phyloP scores from a whole-genome alignment of 495 filamentous ascomycete genomes.

The Delitschia confertaspora region DNA sequence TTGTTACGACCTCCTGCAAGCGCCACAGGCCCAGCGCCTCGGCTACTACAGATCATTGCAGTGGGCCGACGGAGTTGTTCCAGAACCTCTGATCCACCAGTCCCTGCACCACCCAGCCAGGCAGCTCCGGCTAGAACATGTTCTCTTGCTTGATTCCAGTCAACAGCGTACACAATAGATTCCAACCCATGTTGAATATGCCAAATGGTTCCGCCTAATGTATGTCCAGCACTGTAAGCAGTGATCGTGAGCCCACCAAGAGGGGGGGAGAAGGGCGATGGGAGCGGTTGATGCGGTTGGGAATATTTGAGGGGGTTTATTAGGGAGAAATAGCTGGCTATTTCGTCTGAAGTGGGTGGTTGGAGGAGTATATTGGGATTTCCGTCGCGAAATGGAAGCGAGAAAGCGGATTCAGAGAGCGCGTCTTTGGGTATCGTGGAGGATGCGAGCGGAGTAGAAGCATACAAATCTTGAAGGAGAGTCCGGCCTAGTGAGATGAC shows the following conservation, averaged over 20 bases:
- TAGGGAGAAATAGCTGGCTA: conserved; percentile 80
- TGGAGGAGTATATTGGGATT: conserved; percentile 60
- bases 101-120: conserved; percentile 77
- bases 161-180: conserved; percentile 92
- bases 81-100: conserved; percentile 78
- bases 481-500: conserved; percentile 89
- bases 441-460: conserved; percentile 75
- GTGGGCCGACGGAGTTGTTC: conserved; percentile 90
- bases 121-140: conserved; percentile 88
- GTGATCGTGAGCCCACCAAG: conserved; percentile 90
- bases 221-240: conserved; percentile 93
- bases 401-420: conserved; percentile 55
- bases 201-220: conserved; percentile 95
- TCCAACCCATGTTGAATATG: conserved; percentile 96
- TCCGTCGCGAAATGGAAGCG: conserved; percentile 28
- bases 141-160: conserved; percentile 94
- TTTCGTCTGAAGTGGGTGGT: conserved; percentile 76
- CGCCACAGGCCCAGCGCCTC: conserved; percentile 64
- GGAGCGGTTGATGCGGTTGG: conserved; percentile 79
- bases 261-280: conserved; percentile 78
- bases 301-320: conserved; percentile 95
- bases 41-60: conserved; percentile 80
- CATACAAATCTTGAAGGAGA: conserved; percentile 83
- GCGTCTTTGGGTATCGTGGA: conserved; percentile 64
- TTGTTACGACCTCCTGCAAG: conserved; percentile 63